Conservation (phyloP, 768 basidiomycete genomes). For the Mycena venus region DNA sequence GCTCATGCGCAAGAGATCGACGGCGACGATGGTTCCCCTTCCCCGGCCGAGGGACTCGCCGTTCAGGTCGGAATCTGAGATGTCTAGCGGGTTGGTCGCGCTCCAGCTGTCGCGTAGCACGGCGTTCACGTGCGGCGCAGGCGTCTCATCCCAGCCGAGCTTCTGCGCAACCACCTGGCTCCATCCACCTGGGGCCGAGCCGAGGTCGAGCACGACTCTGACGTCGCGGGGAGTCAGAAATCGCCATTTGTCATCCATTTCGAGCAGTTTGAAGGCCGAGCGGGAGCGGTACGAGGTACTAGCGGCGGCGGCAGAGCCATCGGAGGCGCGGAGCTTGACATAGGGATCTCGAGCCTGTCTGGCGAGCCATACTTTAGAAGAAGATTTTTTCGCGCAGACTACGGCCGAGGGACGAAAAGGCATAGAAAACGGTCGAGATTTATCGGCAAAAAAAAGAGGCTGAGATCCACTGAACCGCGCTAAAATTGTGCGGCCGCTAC, state of each 20-base stretch:
- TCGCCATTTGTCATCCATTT: constrained; percentile 71
- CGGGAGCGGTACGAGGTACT: constrained; percentile 77
- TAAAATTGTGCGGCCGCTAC: too few species aligned
- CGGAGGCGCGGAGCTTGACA: constrained; percentile 56
- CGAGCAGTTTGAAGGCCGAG: constrained; percentile 92
- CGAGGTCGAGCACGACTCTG: constrained; percentile 83
- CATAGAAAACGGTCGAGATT: constrained; percentile 24
- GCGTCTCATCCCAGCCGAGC: constrained; percentile 61
- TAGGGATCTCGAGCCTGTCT: constrained; percentile 81
- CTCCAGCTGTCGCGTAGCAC: constrained; percentile 17
- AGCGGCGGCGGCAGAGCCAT: constrained; percentile 33
- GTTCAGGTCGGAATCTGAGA: too few species aligned
- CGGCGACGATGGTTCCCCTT: constrained; percentile 73
- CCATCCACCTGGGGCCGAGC: constrained; percentile 96
- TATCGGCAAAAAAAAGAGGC: too few species aligned
- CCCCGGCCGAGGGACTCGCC: constrained; percentile 35
- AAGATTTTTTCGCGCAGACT: constrained; percentile 44
- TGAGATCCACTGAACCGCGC: too few species aligned
- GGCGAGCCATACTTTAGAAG: constrained; percentile 73
- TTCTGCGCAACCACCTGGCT: constrained; percentile 83
- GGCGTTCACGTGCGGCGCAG: constrained; percentile 1
- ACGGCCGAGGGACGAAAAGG: constrained; percentile 37
- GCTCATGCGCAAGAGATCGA: constrained; percentile 83
- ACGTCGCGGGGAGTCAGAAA: constrained; percentile 69
- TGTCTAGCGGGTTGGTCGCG: constrained; percentile 56